Conservation (phyloP, 225 moss, liverwort and hornwort genomes). For the Anthoceros angustus region DNA sequence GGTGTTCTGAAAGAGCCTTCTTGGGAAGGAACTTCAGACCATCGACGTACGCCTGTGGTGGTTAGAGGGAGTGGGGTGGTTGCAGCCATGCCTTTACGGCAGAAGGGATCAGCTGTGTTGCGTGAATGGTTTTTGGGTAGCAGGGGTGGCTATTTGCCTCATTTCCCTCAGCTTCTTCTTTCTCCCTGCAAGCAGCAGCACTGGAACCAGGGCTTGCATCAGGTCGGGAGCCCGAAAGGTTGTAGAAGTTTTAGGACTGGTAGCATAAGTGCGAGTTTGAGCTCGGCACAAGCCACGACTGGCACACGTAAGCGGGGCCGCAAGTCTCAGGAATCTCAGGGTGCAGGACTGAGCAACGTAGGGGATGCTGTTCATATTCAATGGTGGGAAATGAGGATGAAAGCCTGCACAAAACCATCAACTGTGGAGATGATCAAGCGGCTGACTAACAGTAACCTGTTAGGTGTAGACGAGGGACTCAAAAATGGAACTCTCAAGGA, state of each 20-base stretch:
- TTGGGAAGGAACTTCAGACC: background rate
- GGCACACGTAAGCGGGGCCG: background rate
- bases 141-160: background rate
- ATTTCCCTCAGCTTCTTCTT: background rate
- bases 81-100: background rate
- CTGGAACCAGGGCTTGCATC: background rate
- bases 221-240: background rate
- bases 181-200: background rate
- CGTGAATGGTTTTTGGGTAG: background rate
- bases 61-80: background rate
- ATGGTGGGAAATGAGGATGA: constrained; percentile 68
- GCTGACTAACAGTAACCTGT: constrained; percentile 36
- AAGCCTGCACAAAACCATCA: constrained; percentile 46
- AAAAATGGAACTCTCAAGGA: constrained; percentile 57
- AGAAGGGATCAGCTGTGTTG: background rate
- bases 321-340: background rate
- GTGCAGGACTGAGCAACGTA: background rate
- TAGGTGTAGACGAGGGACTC: constrained; percentile 50
- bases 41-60: background rate
- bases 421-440: constrained; percentile 73
- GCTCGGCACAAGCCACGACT: background rate
- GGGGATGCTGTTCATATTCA: constrained; percentile 17
- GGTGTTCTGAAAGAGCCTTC: background rate
- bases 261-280: background rate
- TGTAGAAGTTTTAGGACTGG: background rate